A percentile compares a stretch with the other conserved stretches of the same genome.
phyloP scores from a whole-genome alignment of 1,284 basidiomycete species.

The Microbotryum violaceum region DNA sequence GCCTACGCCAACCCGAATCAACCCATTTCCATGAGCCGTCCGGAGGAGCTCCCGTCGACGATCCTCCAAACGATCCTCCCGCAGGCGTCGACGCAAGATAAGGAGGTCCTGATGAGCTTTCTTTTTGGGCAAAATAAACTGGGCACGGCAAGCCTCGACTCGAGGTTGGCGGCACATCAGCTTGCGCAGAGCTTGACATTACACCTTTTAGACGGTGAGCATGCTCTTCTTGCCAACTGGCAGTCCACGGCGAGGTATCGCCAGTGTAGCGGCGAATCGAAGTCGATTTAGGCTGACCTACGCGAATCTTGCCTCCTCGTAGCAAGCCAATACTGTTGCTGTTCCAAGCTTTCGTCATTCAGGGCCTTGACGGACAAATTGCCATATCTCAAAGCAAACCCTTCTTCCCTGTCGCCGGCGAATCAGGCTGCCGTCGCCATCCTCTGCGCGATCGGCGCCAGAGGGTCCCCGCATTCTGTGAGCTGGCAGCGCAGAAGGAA shows the following conservation, averaged over 20 bases:
- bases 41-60: too few relatives aligned
- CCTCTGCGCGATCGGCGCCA: conserved; percentile 14
- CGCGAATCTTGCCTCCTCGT: not conserved
- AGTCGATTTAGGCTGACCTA: too few relatives aligned
- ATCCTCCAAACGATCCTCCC: too few relatives aligned
- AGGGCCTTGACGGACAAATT: conserved; percentile 3
- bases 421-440: conserved; percentile 17
- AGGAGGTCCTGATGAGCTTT: too few relatives aligned
- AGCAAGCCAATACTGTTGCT: conserved; percentile 14
- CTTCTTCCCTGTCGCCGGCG: conserved; percentile 8
- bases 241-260: too few relatives aligned
- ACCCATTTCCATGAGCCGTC: too few relatives aligned
- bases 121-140: not conserved
- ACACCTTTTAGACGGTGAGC: conserved; percentile 19
- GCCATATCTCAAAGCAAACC: conserved; percentile 6
- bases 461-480: conserved; percentile 6
- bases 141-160: not conserved
- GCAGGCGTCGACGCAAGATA: too few relatives aligned
- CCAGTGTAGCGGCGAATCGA: too few relatives aligned
- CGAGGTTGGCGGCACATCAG: not conserved
- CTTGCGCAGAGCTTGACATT: conserved; percentile 7
- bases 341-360: conserved; percentile 14
- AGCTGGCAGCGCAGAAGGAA: not conserved
- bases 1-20: too few relatives aligned
- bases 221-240: not conserved